Evolutionary conservation across 2,329 filamentous ascomycete species (phyloP).

Genomic region (Fusarium sp.): DNA sequence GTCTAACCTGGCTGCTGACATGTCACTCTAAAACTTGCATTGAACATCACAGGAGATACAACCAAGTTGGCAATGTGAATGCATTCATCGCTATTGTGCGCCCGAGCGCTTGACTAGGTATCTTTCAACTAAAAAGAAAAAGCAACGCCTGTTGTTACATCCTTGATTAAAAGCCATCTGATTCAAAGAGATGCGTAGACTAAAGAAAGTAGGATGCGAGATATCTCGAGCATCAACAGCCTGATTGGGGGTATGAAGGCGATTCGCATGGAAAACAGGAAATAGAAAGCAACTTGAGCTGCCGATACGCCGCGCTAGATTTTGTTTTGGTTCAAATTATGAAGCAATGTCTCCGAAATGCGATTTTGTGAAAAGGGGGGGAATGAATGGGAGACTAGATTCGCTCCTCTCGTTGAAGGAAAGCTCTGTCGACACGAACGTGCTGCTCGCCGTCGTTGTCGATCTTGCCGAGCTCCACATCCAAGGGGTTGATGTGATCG

Average conservation of each 20-base stretch:
- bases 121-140: constrained; percentile 9
- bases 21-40: not conserved
- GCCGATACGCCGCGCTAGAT: constrained; percentile 36
- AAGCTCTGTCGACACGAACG: constrained; percentile 46
- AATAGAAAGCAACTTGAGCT: constrained; percentile 6
- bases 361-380: not conserved
- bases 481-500: constrained; percentile 42
- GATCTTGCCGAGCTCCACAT: constrained; percentile 49
- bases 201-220: constrained; percentile 21
- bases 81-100: constrained; percentile 12
- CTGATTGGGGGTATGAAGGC: constrained; percentile 7
- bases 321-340: constrained; percentile 11
- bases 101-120: constrained; percentile 17
- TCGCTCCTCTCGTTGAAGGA: constrained; percentile 49
- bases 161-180: constrained; percentile 2
- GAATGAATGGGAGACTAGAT: constrained; percentile 32
- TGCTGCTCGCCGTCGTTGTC: constrained; percentile 30
- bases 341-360: constrained; percentile 18
- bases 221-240: constrained; percentile 13
- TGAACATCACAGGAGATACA: not conserved
- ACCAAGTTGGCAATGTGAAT: not conserved
- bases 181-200: not conserved
- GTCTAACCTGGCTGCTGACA: not conserved
- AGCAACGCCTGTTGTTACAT: not conserved
- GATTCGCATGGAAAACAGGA: constrained; percentile 4